phyloP scores from a whole-genome alignment of 148 eudicot genomes.

The Vaccinium vitisidaea region DNA sequence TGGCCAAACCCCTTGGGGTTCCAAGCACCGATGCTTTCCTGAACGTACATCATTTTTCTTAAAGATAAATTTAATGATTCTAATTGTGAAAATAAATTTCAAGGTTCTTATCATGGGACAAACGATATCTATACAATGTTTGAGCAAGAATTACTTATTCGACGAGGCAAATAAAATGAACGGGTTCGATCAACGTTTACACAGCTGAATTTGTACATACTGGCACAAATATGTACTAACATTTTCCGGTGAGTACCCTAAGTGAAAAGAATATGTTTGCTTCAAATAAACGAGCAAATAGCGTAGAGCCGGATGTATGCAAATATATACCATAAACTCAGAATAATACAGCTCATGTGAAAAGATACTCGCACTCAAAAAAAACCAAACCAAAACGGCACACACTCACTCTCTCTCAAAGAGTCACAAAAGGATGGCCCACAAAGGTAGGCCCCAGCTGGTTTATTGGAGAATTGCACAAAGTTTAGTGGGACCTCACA shows the following conservation, averaged over 20 bases:
- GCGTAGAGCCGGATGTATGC: background rate
- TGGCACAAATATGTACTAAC: too few species aligned
- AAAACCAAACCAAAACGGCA: conserved; percentile 8
- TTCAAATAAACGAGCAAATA: background rate
- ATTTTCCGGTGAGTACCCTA: too few species aligned
- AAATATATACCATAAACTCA: conserved; percentile 5
- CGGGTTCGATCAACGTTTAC: background rate
- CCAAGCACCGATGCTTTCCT: too few species aligned
- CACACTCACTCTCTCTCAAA: background rate
- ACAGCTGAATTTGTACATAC: too few species aligned
- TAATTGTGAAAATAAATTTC: too few species aligned
- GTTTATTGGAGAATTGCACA: conserved; percentile 14
- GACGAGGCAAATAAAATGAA: background rate
- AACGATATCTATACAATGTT: background rate
- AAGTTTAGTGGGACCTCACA: conserved; percentile 12
- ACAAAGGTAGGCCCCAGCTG: background rate
- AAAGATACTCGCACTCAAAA: conserved; percentile 14
- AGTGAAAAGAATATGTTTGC: too few species aligned
- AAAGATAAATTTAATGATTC: too few species aligned
- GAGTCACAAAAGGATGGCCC: background rate
- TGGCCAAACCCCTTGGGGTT: too few species aligned
- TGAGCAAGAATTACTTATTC: background rate
- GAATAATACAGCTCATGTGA: conserved; percentile 30
- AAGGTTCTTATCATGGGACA: too few species aligned
- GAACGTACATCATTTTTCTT: too few species aligned